Conservation (phyloP, 2,329 filamentous ascomycete species). For the Trichoderma sp. region DNA sequence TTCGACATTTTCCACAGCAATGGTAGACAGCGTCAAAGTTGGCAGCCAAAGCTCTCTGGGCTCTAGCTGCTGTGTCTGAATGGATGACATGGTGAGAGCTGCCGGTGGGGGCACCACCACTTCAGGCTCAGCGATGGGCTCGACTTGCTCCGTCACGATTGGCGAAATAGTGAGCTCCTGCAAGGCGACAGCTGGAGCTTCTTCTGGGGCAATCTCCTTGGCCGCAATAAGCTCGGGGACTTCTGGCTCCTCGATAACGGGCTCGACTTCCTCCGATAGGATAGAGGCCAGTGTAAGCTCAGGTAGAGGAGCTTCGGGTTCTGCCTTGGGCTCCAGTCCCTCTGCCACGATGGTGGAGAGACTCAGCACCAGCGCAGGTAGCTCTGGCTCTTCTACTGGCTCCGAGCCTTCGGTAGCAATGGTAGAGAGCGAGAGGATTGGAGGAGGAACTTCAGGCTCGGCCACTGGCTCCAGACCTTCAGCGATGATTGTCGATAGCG, state of each 20-base stretch:
- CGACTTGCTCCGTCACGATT: constrained; percentile 35
- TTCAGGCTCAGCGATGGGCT: constrained; percentile 32
- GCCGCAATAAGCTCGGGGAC: background rate
- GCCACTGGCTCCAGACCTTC: constrained; percentile 28
- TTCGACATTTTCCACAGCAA: constrained; percentile 34
- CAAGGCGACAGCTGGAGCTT: constrained; percentile 15
- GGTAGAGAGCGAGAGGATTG: constrained; percentile 33
- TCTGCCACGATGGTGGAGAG: constrained; percentile 33
- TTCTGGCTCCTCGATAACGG: constrained; percentile 28
- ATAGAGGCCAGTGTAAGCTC: constrained; percentile 34
- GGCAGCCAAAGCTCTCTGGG: constrained; percentile 29
- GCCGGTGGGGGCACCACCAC: constrained; percentile 21
- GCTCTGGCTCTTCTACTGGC: constrained; percentile 29
- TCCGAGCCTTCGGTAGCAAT: constrained; percentile 37
- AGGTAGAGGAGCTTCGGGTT: constrained; percentile 24
- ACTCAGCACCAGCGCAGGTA: constrained; percentile 25
- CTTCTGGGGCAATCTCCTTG: constrained; percentile 25
- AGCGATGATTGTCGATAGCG: constrained; percentile 29
- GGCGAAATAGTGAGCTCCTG: constrained; percentile 28
- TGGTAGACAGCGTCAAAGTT: constrained; percentile 36
- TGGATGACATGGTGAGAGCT: constrained; percentile 22
- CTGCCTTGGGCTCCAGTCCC: constrained; percentile 32
- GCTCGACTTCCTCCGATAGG: constrained; percentile 32
- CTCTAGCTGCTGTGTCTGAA: constrained; percentile 31
- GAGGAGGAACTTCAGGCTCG: constrained; percentile 26